Base-by-base conservation (phyloP, 495 filamentous ascomycete genomes). In the Eremomyces bilateralis region DNA sequence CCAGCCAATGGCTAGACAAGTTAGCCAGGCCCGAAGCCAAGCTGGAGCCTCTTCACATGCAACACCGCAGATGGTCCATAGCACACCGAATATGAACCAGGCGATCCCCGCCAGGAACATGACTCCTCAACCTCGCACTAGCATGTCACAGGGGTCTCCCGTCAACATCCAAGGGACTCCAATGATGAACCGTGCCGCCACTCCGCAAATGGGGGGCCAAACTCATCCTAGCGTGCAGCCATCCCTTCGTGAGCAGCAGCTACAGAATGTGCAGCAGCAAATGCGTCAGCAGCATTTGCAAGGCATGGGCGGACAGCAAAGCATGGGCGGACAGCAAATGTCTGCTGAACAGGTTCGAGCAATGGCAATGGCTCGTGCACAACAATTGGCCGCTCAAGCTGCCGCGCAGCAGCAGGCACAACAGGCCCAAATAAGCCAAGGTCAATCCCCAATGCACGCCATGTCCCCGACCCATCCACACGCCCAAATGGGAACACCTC, bases 11-110 rank as follows among this genome's bases (percentile, higher is more conserved):
- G 73, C 63, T 6, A 62, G 75, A 16, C 73, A 80, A 22, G 61
- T 68, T 37, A 91, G 82, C 48, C 80, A 90, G 44, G 80, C 55
- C 31, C 48, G 46, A 18, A 45, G 39, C 31, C 28, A 41, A 39
- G 42, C 84, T 49, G 72, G 76, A 39, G 68, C 60, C 61, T 71
- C 69, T 47, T 59, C 64, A 32, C 73, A 78, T 22, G 75, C 74
- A 10, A 94, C 84, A 4, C 84, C 84, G 3, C 71, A 80, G 40
- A 75, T 90, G 62, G 63, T 67, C 6, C 76, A 73, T 37, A 66
- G 71, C 15, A 90, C 82, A 0, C 83, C 83, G 11, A 76, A 73
- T 38, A 73, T 85, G 62, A 37, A 33, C 12, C 12, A 21, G 25
- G 46, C 41, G 8, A 36, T 47, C 15, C 51, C 46, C 12, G 42